These are phyloP conservation scores for Leccinum arenicola DNA, from an alignment of 768 basidiomycete species.

Conservation along the genomic window DNA sequence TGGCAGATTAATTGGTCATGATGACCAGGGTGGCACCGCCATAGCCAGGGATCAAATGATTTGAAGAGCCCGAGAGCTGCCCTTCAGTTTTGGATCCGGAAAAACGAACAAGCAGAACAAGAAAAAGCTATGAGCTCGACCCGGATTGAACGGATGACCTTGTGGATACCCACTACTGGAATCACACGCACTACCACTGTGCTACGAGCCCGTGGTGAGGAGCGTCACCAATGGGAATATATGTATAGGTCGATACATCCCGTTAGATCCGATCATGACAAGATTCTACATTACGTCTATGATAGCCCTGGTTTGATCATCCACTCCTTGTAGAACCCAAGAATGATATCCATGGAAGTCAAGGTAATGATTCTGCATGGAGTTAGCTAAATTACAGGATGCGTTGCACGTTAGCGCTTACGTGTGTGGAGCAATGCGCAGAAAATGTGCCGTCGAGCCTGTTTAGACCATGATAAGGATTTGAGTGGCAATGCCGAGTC, in stretches of 20 bases:
- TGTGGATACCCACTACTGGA: conserved; percentile 32
- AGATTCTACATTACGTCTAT: conserved; percentile 9
- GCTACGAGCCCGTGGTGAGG: conserved; percentile 20
- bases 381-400: conserved; percentile 1
- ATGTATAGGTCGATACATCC: not conserved
- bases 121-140: conserved; percentile 30
- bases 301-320: conserved; percentile 8
- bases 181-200: conserved; percentile 36
- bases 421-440: conserved; percentile 93
- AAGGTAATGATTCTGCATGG: conserved; percentile 77
- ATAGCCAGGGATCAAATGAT: not conserved
- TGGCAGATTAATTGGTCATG: not conserved
- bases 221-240: not conserved
- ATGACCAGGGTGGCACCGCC: not conserved
- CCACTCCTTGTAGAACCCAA: conserved; percentile 58
- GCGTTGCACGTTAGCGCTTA: conserved; percentile 35
- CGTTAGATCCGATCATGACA: not conserved
- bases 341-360: conserved; percentile 81
- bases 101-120: not conserved
- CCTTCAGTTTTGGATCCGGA: not conserved
- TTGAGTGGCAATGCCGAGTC: not conserved
- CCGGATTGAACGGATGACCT: conserved; percentile 47
- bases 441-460: conserved; percentile 93
- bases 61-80: too few relatives aligned
- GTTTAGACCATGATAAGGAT: not conserved